A percentile compares a stretch with the other conserved stretches of the same genome.
Evolutionary conservation across 257 asterid species (phyloP).

Genomic region (Forsythia viridissima): DNA sequence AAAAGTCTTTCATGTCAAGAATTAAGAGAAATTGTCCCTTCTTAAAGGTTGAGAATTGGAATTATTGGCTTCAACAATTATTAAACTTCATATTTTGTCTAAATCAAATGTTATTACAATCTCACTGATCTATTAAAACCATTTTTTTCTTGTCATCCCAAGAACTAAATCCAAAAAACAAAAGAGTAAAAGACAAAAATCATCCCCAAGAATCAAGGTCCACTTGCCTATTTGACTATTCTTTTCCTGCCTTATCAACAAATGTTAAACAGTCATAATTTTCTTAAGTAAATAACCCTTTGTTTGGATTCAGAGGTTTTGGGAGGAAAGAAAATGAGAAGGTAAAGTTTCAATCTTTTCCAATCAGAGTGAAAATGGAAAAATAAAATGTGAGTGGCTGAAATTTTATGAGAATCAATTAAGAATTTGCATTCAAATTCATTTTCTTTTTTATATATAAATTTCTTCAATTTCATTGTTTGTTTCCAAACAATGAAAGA

Average conservation of each 20-base stretch:
- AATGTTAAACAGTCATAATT: background rate
- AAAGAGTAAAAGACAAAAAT: too few species aligned
- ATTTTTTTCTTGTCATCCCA: background rate
- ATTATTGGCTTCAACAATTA: conserved; percentile 15
- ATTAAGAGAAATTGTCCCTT: conserved; percentile 35
- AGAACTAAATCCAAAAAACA: too few species aligned
- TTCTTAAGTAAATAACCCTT: too few species aligned
- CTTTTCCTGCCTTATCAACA: background rate
- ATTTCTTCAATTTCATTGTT: too few species aligned
- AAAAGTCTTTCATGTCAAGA: conserved; percentile 32
- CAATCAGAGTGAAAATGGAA: too few species aligned
- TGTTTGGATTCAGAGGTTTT: background rate
- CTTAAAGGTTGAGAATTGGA: conserved; percentile 20
- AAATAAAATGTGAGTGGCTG: too few species aligned
- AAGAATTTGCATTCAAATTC: too few species aligned
- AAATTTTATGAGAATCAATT: too few species aligned
- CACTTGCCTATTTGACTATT: conserved; percentile 11
- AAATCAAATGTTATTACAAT: conserved; percentile 5
- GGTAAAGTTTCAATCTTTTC: too few species aligned
- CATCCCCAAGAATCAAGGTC: background rate
- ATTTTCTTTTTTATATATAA: too few species aligned
- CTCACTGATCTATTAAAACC: conserved; percentile 19
- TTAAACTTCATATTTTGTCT: background rate
- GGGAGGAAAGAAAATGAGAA: too few species aligned
- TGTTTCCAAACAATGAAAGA: too few species aligned